These are phyloP conservation scores for Paraurostyla sp. DNA, from an alignment of 73 alveolate species.

Conservation along the genomic window DNA sequence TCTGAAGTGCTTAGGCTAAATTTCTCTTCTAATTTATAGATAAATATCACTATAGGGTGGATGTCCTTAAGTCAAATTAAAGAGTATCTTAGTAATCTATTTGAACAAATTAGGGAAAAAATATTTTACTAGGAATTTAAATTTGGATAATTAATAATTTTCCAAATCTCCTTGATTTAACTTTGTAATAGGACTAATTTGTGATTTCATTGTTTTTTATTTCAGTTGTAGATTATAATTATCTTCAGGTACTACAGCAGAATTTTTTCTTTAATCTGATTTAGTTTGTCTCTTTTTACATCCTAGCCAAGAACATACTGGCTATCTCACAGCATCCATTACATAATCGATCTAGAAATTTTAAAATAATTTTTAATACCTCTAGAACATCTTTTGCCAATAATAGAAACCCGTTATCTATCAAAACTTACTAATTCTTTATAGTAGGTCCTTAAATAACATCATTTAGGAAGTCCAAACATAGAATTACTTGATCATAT, in stretches of 20 bases:
- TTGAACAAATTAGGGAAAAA: neutral
- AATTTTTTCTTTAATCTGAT: too few species aligned
- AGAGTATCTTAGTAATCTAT: neutral
- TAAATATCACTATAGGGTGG: conserved; percentile 2
- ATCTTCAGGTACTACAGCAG: neutral
- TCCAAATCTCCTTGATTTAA: too few species aligned
- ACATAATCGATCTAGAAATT: too few species aligned
- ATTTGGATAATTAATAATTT: neutral
- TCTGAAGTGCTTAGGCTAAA: neutral
- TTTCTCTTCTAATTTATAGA: neutral
- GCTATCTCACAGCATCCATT: too few species aligned
- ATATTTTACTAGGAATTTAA: neutral
- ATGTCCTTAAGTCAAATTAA: neutral
- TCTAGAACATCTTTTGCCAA: conserved; percentile 20
- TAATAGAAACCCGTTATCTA: neutral
- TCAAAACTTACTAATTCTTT: neutral
- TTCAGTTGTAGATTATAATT: too few species aligned
- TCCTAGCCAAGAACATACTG: too few species aligned
- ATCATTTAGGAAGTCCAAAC: neutral
- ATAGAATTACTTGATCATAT: neutral
- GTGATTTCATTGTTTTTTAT: too few species aligned
- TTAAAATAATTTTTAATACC: too few species aligned
- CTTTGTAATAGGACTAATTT: too few species aligned
- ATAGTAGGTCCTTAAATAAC: conserved; percentile 2
- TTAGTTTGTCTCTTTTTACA: too few species aligned